Evolutionary conservation across 257 asterid species (phyloP).

Genomic region (Primulina huaijiensis): DNA sequence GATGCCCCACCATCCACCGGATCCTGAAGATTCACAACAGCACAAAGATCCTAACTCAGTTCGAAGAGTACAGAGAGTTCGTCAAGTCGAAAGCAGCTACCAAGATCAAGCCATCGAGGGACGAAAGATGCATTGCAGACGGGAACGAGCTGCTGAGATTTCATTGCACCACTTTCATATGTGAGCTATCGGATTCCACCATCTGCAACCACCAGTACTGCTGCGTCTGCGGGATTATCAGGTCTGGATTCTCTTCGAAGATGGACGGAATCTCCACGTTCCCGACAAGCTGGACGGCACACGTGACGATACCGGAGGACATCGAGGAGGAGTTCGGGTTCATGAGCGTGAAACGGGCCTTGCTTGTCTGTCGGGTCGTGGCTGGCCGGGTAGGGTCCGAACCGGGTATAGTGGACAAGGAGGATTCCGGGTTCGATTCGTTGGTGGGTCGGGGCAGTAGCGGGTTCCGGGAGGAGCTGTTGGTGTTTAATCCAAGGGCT

Average conservation of each 20-base stretch:
- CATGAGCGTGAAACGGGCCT: conserved; percentile 72
- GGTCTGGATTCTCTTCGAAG: conserved; percentile 70
- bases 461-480: conserved; percentile 58
- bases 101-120: conserved; percentile 28
- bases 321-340: conserved; percentile 78
- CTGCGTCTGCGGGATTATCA: conserved; percentile 66
- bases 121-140: conserved; percentile 74
- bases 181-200: conserved; percentile 45
- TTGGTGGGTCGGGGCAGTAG: conserved; percentile 51
- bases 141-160: conserved; percentile 83
- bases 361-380: conserved; percentile 74
- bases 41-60: conserved; percentile 44
- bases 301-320: conserved; percentile 70
- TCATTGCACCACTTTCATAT: conserved; percentile 66
- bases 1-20: conserved; percentile 50
- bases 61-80: conserved; percentile 69
- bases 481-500: conserved; percentile 80
- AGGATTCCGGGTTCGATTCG: conserved; percentile 64
- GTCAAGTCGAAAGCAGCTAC: conserved; percentile 60
- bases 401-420: conserved; percentile 37
- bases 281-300: conserved; percentile 74
- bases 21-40: conserved; percentile 74
- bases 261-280: conserved; percentile 74
- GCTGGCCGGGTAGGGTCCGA: conserved; percentile 79
- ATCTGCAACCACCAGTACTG: conserved; percentile 63